Base-by-base conservation (phyloP, 257 asterid species). In the Solanum okadae region DNA sequence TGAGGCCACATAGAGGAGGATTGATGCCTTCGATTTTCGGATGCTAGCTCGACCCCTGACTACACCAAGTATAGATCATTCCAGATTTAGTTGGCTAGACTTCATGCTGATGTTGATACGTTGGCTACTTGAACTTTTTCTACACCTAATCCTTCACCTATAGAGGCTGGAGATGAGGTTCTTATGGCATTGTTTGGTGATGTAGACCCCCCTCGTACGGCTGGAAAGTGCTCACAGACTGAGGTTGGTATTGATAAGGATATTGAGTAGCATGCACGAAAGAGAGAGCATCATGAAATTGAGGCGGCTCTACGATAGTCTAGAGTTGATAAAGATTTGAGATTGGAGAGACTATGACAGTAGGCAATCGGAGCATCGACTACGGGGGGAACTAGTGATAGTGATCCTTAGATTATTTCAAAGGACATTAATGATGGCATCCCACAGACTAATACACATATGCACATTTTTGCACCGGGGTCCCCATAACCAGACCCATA, bases 241-340 rank as follows among this genome's bases (percentile, higher is more conserved):
- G 4, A 52, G 23, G 63, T 6, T 52, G n/a, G 63, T 16, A 52
- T 52, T 18, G 10, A 52, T 16, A 52, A 16, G 63, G 63, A 6
- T 52, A 23, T 16, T 52, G 1, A 52, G 63, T 7, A 52, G n/a
- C 63, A 52, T 18, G 10, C 63, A 52, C 0, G 1, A 52, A 52
- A 52, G 10, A 52, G 4, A 52, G n/a, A 18, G n/a, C 63, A 1
- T 1, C 63, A 52, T 52, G 63, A 52, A 52, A 18, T 18, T 6
- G 63, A 52, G n/a, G 63, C 0, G 1, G 0, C 10, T 52, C 4
- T 52, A 52, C 0, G 2, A 52, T 2, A 16, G 9, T 52, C 10
- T 52, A 52, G 10, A 52, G 23, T 52, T 52, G 63, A 18, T 16
- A 52, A 18, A 18, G 4, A 16, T 52, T 52, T 52, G n/a, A 52